Conservation (phyloP, 2,329 filamentous ascomycete species). For the Aspergillus tamarii region DNA sequence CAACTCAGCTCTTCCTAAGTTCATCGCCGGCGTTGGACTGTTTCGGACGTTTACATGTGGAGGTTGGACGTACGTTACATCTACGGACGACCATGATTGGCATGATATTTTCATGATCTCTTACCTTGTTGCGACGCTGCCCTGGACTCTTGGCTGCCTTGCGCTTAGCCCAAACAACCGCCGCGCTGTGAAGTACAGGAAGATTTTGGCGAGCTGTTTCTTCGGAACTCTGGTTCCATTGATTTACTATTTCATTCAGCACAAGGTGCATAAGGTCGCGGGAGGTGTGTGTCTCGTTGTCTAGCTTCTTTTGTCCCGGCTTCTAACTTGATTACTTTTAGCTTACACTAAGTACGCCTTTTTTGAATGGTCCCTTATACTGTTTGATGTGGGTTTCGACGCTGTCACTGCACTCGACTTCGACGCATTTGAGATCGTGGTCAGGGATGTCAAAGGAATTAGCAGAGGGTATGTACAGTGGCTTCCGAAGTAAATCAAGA, state of each 20-base stretch:
- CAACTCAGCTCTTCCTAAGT: constrained; percentile 75
- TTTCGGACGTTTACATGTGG: constrained; percentile 92
- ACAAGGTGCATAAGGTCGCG: constrained; percentile 92
- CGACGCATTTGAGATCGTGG: constrained; percentile 79
- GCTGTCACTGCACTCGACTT: constrained; percentile 94
- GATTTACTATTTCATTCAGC: constrained; percentile 97
- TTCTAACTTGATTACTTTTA: constrained; percentile 43
- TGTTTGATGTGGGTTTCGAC: constrained; percentile 96
- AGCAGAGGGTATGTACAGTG: constrained; percentile 98
- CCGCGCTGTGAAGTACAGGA: constrained; percentile 82
- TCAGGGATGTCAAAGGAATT: constrained; percentile 85
- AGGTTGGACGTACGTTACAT: constrained; percentile 98
- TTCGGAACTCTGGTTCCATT: constrained; percentile 89
- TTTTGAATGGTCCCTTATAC: constrained; percentile 94
- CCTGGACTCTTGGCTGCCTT: constrained; percentile 92
- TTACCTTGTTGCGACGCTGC: constrained; percentile 89
- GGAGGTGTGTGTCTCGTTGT: constrained; percentile 68
- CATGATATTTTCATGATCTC: constrained; percentile 99
- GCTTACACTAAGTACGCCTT: constrained; percentile 97
- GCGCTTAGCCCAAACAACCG: constrained; percentile 83
- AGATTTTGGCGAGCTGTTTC: constrained; percentile 79
- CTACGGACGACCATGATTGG: constrained; percentile 97
- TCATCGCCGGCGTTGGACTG: constrained; percentile 77
- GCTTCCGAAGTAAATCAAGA: constrained; percentile 78
- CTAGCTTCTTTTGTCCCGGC: background rate